Evolutionary conservation across 139 green algal genomes (phyloP), one percentile per base, ranked within the genome.

Genomic region (Asterochloris sp.): DNA sequence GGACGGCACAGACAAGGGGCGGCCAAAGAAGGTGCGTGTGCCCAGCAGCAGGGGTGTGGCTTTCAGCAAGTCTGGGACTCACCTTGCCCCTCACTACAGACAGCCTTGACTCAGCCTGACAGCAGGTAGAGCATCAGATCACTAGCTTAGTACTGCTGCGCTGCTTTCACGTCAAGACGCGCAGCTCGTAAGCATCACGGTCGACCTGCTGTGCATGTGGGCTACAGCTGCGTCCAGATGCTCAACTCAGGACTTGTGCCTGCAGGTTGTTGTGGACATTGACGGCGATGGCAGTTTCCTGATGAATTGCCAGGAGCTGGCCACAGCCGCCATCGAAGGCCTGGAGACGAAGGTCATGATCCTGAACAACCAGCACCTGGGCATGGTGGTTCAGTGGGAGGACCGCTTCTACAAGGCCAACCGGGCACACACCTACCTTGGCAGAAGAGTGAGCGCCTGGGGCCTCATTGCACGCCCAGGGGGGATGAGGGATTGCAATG

Each of bases 321-420:
- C 97, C 0, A 99, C 97, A 13, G 90, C 94, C 24, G 88, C 87
- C n/a, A 93, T 98, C 47, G 96, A 99, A 86, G 89, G 94, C 85
- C 89, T 99, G 77, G 91, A 96, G 67, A 91, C 96, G 61, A 99
- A 99, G 93, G 90, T 96, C 38, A 90, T 99, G 87, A 95, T 99
- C 83, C 88, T 99, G 19, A 99, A 99, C 93, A 99, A 99, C 92
- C 97, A 99, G 92, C 95, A 99, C 88, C 88, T 99, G 83, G 97
- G 97, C 83, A 99, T 99, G 97, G 97, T 99, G 54, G 91, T 99
- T 85, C 96, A 99, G 89, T 99, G 97, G 97, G 97, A 99, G 90
- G 97, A 99, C 86, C 89, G 97, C 75, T 99, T 99, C 89, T 99
- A 99, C 94, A 98, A 99, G 92, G 93, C 92, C 29, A 99, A 99